Percentiles rank a stretch among this genome's conserved stretches.
phyloP scores from a whole-genome alignment of 768 basidiomycete species.

The Sistotremastrum niveocremeum region DNA sequence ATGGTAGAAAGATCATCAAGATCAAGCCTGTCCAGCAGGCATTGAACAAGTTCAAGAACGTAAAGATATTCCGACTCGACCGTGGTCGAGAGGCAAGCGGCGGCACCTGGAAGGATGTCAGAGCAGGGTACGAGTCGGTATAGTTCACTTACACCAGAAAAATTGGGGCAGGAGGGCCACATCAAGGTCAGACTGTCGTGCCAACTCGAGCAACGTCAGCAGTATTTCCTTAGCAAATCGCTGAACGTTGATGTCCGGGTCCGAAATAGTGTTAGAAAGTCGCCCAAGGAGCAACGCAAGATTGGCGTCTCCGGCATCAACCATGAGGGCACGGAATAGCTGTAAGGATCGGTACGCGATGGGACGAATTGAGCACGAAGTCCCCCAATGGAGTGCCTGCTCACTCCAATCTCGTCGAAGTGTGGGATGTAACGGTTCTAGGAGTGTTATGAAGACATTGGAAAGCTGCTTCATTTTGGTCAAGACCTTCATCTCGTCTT shows the following conservation, averaged over 20 bases:
- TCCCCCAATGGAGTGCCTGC: constrained; percentile 71
- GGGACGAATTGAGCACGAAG: constrained; percentile 72
- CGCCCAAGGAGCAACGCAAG: constrained; percentile 72
- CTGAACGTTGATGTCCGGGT: constrained; percentile 63
- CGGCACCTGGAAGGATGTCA: constrained; percentile 17
- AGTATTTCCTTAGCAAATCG: constrained; percentile 76
- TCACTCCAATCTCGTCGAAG: constrained; percentile 69
- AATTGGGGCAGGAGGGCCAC: constrained; percentile 59
- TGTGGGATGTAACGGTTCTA: constrained; percentile 57
- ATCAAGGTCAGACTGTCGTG: constrained; percentile 41
- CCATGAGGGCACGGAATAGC: constrained; percentile 71
- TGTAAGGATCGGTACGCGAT: constrained; percentile 84
- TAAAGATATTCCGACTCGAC: constrained; percentile 70
- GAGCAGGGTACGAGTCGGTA: too few relatives aligned
- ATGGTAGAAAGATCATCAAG: constrained; percentile 52
- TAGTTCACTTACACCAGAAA: constrained; percentile 49
- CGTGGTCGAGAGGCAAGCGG: constrained; percentile 70
- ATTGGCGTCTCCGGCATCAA: constrained; percentile 54
- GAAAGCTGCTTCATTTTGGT: constrained; percentile 60
- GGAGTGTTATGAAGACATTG: constrained; percentile 46
- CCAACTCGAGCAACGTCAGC: constrained; percentile 54
- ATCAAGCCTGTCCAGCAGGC: constrained; percentile 54
- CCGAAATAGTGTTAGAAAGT: constrained; percentile 72
- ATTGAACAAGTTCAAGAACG: constrained; percentile 48
- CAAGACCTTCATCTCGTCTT: constrained; percentile 37